These are phyloP conservation scores for Hyparrhenia diplandra DNA, from an alignment of 176 grass and related monocot genomes.

Conservation along the genomic window DNA sequence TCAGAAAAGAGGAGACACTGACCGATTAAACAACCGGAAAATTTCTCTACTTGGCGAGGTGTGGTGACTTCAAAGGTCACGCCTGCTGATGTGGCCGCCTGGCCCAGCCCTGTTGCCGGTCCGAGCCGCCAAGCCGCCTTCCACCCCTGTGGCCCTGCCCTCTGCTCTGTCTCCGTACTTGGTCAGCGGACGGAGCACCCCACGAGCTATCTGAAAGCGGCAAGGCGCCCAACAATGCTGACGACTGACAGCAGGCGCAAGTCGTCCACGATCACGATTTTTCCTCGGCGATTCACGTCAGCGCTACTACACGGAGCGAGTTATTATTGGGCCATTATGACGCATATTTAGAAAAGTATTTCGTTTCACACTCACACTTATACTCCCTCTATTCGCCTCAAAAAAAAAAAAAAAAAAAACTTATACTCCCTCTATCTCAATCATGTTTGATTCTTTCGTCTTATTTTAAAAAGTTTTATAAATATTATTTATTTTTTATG, in stretches of 20 bases:
- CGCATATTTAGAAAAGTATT: background rate
- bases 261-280: background rate
- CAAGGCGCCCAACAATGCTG: background rate
- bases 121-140: background rate
- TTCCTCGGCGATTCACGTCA: background rate
- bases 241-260: background rate
- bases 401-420: too few species aligned
- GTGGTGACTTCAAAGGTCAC: background rate
- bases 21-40: background rate
- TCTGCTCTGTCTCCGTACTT: background rate
- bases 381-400: too few species aligned
- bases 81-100: background rate
- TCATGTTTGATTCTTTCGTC: too few species aligned
- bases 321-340: background rate
- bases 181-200: background rate
- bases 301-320: background rate
- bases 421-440: too few species aligned
- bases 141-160: too few species aligned
- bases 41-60: background rate
- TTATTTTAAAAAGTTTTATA: too few species aligned
- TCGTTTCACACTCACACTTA: background rate
- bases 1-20: background rate
- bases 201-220: background rate
- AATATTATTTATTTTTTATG: too few species aligned
- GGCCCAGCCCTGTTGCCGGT: background rate